Conservation (phyloP, 2,329 filamentous ascomycete genomes). For the Fusarium avenaceum region DNA sequence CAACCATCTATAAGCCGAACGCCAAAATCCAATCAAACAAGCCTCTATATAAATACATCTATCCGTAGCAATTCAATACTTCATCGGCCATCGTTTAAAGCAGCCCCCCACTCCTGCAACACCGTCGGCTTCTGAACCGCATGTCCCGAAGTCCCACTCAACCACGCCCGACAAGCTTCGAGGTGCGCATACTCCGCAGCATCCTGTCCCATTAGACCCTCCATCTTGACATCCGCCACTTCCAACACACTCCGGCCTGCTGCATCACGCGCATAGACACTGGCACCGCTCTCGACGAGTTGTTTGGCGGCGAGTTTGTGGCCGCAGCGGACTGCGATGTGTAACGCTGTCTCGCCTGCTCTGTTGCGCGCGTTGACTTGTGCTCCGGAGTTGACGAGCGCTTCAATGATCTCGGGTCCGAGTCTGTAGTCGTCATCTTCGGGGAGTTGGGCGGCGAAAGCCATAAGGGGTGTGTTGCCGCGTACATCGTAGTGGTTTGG, state of each 20-base stretch:
- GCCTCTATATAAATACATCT: background rate
- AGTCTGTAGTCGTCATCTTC: conserved; percentile 65
- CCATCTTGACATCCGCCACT: conserved; percentile 59
- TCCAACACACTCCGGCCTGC: conserved; percentile 61
- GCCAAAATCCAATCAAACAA: conserved; percentile 3
- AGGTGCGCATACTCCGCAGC: conserved; percentile 57
- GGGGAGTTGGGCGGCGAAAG: conserved; percentile 64
- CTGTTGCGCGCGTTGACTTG: conserved; percentile 65
- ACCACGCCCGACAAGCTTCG: conserved; percentile 62
- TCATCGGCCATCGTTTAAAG: background rate
- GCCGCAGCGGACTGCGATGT: conserved; percentile 66
- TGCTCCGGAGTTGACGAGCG: conserved; percentile 60
- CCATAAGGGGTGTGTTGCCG: conserved; percentile 69
- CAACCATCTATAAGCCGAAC: conserved; percentile 23
- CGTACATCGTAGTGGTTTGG: conserved; percentile 66
- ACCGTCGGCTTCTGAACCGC: conserved; percentile 58
- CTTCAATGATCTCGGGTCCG: conserved; percentile 61
- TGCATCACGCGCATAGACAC: conserved; percentile 61
- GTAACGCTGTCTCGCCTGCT: conserved; percentile 67
- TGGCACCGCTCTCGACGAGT: conserved; percentile 62
- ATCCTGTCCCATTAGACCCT: conserved; percentile 48
- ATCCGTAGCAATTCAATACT: background rate
- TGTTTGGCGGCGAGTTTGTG: conserved; percentile 65
- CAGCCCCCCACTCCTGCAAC: conserved; percentile 58
- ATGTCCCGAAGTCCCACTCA: conserved; percentile 55